phyloP scores from a whole-genome alignment of 2,329 filamentous ascomycete species.

The Pseudogymnoascus sp. region DNA sequence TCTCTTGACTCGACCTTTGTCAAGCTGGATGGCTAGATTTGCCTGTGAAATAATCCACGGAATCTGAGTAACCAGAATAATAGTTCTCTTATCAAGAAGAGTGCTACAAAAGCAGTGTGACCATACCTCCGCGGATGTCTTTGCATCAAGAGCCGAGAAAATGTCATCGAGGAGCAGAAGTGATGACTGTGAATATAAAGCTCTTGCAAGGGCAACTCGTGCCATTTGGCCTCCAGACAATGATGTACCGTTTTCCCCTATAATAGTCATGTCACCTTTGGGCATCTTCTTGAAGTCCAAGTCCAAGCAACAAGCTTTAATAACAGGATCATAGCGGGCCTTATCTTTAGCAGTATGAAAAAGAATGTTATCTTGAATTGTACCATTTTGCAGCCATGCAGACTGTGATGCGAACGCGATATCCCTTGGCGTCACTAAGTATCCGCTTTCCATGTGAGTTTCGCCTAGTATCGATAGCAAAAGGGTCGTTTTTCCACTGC shows the following conservation, averaged over 20 bases:
- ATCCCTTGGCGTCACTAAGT: slow-evolving; percentile 49
- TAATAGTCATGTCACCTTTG: slow-evolving; percentile 53
- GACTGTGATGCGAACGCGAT: slow-evolving; percentile 47
- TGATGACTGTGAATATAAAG: slow-evolving; percentile 48
- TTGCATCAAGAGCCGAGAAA: slow-evolving; percentile 52
- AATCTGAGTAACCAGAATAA: too few species aligned
- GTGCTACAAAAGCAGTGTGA: slow-evolving; percentile 42
- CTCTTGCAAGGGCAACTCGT: slow-evolving; percentile 51
- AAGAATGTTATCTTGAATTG: slow-evolving; percentile 23
- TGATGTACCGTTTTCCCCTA: slow-evolving; percentile 54
- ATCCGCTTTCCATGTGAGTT: slow-evolving; percentile 26
- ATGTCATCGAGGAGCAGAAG: slow-evolving; percentile 52
- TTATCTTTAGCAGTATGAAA: slow-evolving; percentile 63
- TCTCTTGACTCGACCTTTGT: too few species aligned
- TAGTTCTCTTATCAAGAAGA: slow-evolving; percentile 15
- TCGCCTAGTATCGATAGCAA: slow-evolving; percentile 27
- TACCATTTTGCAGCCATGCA: too few species aligned
- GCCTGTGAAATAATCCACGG: too few species aligned
- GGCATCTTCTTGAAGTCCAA: slow-evolving; percentile 56
- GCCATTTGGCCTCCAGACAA: slow-evolving; percentile 54
- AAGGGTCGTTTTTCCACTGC: slow-evolving; percentile 50
- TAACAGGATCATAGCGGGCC: slow-evolving; percentile 57
- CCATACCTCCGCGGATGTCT: slow-evolving; percentile 49
- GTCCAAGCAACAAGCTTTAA: slow-evolving; percentile 54
- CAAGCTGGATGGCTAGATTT: too few species aligned